Conservation (phyloP, 2,329 filamentous ascomycete species). For the Trichoderma arundinaceum region DNA sequence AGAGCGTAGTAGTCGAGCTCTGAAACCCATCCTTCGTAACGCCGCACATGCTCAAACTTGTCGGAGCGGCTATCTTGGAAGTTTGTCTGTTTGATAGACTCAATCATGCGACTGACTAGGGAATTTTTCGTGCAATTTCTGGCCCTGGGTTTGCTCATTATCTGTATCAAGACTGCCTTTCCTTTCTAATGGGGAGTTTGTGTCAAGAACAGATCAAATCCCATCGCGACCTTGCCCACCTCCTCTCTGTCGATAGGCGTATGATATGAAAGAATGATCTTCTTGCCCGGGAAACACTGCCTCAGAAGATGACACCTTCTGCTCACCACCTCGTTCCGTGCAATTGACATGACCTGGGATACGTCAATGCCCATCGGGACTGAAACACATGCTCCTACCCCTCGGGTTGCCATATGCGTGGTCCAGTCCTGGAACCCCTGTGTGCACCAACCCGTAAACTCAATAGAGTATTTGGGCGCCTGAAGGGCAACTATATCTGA, state of each 20-base stretch:
- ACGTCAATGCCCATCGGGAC: constrained; percentile 73
- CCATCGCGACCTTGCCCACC: constrained; percentile 89
- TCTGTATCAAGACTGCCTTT: constrained; percentile 88
- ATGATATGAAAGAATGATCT: constrained; percentile 91
- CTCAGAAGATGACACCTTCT: constrained; percentile 74
- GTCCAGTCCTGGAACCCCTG: constrained; percentile 84
- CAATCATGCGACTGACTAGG: constrained; percentile 83
- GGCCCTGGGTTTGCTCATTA: constrained; percentile 84
- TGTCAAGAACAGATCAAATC: constrained; percentile 88
- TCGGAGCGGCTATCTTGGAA: constrained; percentile 72
- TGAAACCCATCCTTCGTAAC: constrained; percentile 89
- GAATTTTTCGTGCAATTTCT: constrained; percentile 78
- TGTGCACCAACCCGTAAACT: constrained; percentile 85
- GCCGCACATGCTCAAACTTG: constrained; percentile 84
- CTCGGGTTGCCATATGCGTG: constrained; percentile 79
- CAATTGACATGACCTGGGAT: constrained; percentile 72
- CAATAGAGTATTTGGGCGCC: constrained; percentile 89
- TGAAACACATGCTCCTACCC: constrained; percentile 59
- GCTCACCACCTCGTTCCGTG: constrained; percentile 72
- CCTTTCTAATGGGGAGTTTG: constrained; percentile 88
- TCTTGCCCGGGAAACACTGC: constrained; percentile 79
- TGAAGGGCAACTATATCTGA: constrained; percentile 94
- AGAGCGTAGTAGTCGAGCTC: constrained; percentile 92
- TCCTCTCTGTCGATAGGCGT: constrained; percentile 87
- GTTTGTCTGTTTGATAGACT: constrained; percentile 87